Evolutionary conservation across 208 protist genomes (phyloP), one percentile per base, ranked within the genome.

Genomic region (Phytomonas sp.): DNA sequence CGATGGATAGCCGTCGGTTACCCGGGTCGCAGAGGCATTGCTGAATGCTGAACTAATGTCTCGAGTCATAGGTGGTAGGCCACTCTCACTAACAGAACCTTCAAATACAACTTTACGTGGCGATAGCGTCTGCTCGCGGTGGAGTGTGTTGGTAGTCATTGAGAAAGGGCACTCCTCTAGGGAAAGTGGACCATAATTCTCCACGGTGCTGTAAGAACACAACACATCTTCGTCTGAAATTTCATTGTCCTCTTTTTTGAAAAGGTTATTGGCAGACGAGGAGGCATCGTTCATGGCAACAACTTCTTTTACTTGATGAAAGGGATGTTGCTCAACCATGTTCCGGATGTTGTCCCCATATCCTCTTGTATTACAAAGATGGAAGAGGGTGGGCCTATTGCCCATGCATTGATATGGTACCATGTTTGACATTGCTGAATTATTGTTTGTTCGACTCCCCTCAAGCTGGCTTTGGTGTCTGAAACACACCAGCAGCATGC

Each of bases 401-500:
- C 45, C 19, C 23, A 56, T 26, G 6, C 26, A 19, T 26, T 56
- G 45, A 26, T 56, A 5, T 23, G 10, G 45, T 26, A 6, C 0
- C 23, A 26, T 16, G 45, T 26, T 23, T 19, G 14, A 12, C 6
- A 49, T 49, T 49, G 40, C 14, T 19, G 45, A 56, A 16, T 26
- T 56, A 26, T 5, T 23, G 19, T 56, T 56, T 19, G 19, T 56
- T 26, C 45, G 45, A 26, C 45, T 56, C 45, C 2, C 2, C 7
- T 56, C 19, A 56, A 19, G 19, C 0, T 6, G 26, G 16, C 10
- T 19, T 56, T 56, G 8, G 45, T 56, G 45, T 56, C 45, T 56
- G 45, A 56, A 56, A 26, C 16, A 56, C 45, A 56, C 23, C 0
- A 81, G 36, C 26, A 78, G 52, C 29, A 66, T 69, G 70, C 72